phyloP scores from a whole-genome alignment of 1,139 yeast genomes.

The Candida neerlandica region DNA sequence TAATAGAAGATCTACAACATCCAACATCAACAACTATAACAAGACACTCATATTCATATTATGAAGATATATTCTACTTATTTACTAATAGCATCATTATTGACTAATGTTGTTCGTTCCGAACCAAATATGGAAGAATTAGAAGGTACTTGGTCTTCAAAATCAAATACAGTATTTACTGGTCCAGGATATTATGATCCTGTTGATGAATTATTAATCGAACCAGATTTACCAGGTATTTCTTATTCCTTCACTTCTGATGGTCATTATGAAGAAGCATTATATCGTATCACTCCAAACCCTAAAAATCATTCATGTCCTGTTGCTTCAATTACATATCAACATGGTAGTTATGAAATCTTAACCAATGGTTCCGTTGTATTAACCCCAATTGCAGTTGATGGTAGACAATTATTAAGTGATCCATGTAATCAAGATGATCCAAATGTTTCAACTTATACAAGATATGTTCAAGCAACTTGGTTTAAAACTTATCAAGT shows the following conservation, averaged over 20 bases:
- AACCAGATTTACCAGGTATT: conserved; percentile 94
- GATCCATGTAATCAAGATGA: conserved; percentile 72
- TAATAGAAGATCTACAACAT: background rate
- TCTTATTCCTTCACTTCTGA: conserved; percentile 91
- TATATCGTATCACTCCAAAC: conserved; percentile 74
- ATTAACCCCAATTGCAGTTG: conserved; percentile 77
- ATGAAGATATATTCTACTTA: conserved; percentile 4
- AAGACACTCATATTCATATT: background rate
- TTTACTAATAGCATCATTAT: conserved; percentile 5
- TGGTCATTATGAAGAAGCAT: conserved; percentile 88
- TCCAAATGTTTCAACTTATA: conserved; percentile 52
- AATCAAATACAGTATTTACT: conserved; percentile 91
- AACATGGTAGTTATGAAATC: conserved; percentile 81
- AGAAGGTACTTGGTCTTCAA: conserved; percentile 95
- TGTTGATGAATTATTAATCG: conserved; percentile 87
- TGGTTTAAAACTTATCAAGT: conserved; percentile 61
- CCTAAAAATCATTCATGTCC: conserved; percentile 81
- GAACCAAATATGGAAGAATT: conserved; percentile 42
- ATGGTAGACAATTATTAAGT: conserved; percentile 89
- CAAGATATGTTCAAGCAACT: conserved; percentile 71
- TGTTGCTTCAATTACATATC: conserved; percentile 76
- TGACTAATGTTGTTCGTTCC: conserved; percentile 15
- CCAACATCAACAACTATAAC: background rate
- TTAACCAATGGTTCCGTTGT: conserved; percentile 66
- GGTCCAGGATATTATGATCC: conserved; percentile 98